A percentile compares a stretch with the other conserved stretches of the same genome.
Conservation (phyloP, 2,329 filamentous ascomycete genomes). For the Chaetomiaceae sp. region DNA sequence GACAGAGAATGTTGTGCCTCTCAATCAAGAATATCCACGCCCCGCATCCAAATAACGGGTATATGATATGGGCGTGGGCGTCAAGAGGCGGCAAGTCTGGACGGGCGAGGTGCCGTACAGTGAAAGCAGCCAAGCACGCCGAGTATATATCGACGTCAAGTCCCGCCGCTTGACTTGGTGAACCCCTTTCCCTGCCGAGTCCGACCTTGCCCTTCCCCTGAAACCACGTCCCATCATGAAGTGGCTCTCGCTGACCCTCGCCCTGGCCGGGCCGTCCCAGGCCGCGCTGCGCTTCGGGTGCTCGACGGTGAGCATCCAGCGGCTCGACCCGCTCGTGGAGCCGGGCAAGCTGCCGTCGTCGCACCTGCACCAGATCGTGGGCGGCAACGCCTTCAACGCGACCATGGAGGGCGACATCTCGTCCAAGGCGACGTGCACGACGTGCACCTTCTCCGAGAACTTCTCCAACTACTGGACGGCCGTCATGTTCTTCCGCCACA, state of each 20-base stretch:
- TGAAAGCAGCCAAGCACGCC: neutral
- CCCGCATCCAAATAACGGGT: constrained; percentile 8
- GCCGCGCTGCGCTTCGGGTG: constrained; percentile 30
- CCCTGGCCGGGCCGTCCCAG: constrained; percentile 17
- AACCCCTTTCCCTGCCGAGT: neutral
- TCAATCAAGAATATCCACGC: neutral
- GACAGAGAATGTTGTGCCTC: neutral
- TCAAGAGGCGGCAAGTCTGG: constrained; percentile 1
- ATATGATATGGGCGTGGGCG: constrained; percentile 1
- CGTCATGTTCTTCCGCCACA: constrained; percentile 28
- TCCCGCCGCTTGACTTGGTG: neutral
- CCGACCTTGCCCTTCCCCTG: neutral
- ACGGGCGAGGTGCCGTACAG: neutral
- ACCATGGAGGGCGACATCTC: constrained; percentile 26
- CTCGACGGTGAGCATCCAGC: constrained; percentile 29
- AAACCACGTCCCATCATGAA: constrained; percentile 5
- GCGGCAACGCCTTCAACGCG: constrained; percentile 28
- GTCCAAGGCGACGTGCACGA: constrained; percentile 25
- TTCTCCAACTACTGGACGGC: constrained; percentile 31
- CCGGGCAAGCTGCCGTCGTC: constrained; percentile 24
- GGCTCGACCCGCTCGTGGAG: constrained; percentile 28
- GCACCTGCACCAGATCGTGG: constrained; percentile 29
- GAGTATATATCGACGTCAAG: constrained; percentile 1
- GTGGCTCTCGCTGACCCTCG: constrained; percentile 13
- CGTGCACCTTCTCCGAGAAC: constrained; percentile 28